A percentile compares a stretch with the other conserved stretches of the same genome.
Conservation (phyloP, 2,329 filamentous ascomycete species). For the Ceratocystis cacaofunesta region DNA sequence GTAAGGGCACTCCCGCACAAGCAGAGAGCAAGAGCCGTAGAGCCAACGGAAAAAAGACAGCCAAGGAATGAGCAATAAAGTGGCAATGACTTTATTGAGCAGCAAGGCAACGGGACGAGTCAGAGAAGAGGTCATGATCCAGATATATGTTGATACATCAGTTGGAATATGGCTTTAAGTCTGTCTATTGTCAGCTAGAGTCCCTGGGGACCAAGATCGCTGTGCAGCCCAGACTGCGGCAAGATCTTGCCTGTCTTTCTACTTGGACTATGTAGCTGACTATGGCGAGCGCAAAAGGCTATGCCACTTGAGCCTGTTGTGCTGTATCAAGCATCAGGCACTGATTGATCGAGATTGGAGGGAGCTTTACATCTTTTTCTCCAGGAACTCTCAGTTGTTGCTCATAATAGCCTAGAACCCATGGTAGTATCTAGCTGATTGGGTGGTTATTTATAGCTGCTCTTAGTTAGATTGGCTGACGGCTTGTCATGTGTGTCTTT, state of each 20-base stretch:
- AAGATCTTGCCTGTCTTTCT: neutral
- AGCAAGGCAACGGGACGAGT: neutral
- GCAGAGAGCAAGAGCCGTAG: conserved; percentile 1
- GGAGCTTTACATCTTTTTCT: too few species aligned
- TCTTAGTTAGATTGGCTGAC: neutral
- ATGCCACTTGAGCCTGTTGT: too few species aligned
- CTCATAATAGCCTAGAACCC: too few species aligned
- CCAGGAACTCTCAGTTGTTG: too few species aligned
- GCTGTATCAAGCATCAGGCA: too few species aligned
- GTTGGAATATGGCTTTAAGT: neutral
- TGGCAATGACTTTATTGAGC: neutral
- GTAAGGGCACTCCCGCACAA: neutral
- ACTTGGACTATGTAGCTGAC: neutral
- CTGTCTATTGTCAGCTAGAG: neutral
- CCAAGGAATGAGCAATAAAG: conserved; percentile 9
- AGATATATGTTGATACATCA: neutral
- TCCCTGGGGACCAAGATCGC: neutral
- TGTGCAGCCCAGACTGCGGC: neutral
- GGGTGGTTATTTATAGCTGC: neutral
- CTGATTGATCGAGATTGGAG: too few species aligned
- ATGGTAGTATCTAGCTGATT: neutral
- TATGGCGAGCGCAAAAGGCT: neutral
- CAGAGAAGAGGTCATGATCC: neutral
- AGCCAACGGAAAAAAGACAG: conserved; percentile 7
- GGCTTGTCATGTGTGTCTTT: too few species aligned